Evolutionary conservation across 2,329 filamentous ascomycete genomes (phyloP), one percentile per base, ranked within the genome.

Genomic region (Septoria linicola): DNA sequence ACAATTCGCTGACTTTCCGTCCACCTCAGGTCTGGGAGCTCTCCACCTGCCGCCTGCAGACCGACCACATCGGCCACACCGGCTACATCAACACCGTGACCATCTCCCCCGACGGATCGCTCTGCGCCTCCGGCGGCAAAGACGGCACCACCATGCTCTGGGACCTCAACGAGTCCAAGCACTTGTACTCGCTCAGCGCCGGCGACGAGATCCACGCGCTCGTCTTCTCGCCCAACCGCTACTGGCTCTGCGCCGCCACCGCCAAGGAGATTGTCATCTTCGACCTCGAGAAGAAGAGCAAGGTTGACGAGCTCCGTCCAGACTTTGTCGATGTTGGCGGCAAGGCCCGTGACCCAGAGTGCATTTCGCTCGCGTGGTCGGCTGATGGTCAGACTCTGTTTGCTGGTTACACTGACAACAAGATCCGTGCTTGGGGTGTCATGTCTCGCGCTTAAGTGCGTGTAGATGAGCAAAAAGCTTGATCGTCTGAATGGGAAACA

Each of bases 261-360:
- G 83, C 89, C 73, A 89, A 84, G 80, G 90, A 85, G 84, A 97
- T 99, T 84, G 96, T 96, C 84, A 97, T 99, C 84, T 99, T 99
- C 81, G 93, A 99, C 73, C 85, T 99, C 67, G 93, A 99, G 89
- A 99, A 99, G 91, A 99, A 99, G 91, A 95, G 87, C 87, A 97
- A 96, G 88, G 92, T 97, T 73, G 92, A 97, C 71, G 93, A 97
- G 85, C 86, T 99, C 77, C 96, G 95, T 87, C 92, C 92, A 66
- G 93, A 99, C 77, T 95, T 93, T 82, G 82, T 90, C 72, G 83
- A 90, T 74, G 87, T 90, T 74, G 89, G 91, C 81, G 96, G 96
- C 89, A 97, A 97, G 89, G 90, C 87, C 85, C 85, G 91, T 74
- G 92, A 96, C 79, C 93, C 93, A 69, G 92, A 97, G 86, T 97